These are phyloP conservation scores for Talaromyces sp. DNA, from an alignment of 2,329 filamentous ascomycete species.

Conservation along the genomic window DNA sequence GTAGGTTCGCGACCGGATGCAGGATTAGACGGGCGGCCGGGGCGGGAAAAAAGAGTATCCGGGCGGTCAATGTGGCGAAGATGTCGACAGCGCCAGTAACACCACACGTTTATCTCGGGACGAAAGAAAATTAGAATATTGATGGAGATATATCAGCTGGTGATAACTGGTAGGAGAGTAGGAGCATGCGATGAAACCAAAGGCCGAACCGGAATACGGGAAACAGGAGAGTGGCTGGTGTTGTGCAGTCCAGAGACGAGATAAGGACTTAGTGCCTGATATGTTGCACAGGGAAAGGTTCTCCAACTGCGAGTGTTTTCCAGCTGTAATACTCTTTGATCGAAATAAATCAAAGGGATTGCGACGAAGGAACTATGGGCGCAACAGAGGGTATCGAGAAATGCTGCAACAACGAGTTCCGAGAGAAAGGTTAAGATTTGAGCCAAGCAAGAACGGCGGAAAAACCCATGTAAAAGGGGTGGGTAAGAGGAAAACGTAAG, in stretches of 20 bases:
- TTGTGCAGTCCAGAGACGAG: background rate
- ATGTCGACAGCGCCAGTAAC: background rate
- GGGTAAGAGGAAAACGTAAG: background rate
- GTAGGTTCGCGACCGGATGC: slow-evolving; percentile 17
- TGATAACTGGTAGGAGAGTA: background rate
- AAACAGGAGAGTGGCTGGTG: background rate
- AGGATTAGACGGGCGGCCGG: slow-evolving; percentile 15
- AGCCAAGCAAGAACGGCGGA: background rate
- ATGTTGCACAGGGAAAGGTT: background rate
- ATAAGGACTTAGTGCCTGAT: background rate
- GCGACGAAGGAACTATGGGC: background rate
- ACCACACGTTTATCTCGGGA: background rate
- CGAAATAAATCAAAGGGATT: background rate
- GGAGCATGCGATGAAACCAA: background rate
- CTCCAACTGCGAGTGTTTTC: background rate
- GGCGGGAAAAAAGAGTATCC: background rate
- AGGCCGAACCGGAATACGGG: background rate
- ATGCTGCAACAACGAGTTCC: background rate
- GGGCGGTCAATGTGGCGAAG: background rate
- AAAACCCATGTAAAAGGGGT: slow-evolving; percentile 1
- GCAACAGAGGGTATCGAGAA: slow-evolving; percentile 1
- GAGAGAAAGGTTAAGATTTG: background rate
- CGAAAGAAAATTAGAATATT: background rate
- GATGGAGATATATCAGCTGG: background rate
- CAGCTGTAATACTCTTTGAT: background rate